A percentile compares a stretch with the other conserved stretches of the same genome.
Evolutionary conservation across 305 asterid genomes (phyloP).

Genomic region (Fraxinus nigra): DNA sequence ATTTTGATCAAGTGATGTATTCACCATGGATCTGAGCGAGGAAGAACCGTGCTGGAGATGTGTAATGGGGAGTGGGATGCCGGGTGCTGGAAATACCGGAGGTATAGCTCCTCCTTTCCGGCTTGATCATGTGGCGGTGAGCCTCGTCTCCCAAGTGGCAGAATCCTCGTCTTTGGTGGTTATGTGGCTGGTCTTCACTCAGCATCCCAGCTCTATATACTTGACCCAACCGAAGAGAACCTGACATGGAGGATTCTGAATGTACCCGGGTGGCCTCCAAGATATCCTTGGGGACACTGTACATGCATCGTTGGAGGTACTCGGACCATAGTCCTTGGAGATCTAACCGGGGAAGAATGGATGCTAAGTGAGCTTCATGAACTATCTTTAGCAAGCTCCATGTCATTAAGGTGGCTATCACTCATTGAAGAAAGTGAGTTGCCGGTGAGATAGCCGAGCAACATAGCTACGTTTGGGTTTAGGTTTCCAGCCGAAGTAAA

Average conservation of each 20-base stretch:
- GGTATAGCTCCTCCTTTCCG: slow-evolving; percentile 87
- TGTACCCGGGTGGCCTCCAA: slow-evolving; percentile 85
- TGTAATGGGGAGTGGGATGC: slow-evolving; percentile 86
- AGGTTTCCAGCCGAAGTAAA: background rate
- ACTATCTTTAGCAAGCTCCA: slow-evolving; percentile 65
- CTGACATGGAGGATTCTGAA: slow-evolving; percentile 91
- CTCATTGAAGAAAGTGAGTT: too few relatives aligned
- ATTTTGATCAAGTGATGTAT: slow-evolving; percentile 71
- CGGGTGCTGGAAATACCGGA: slow-evolving; percentile 87
- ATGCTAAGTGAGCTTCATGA: slow-evolving; percentile 85
- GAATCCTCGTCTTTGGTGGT: slow-evolving; percentile 80
- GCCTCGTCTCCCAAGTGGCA: slow-evolving; percentile 68
- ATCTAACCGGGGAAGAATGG: slow-evolving; percentile 94
- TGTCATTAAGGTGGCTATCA: background rate
- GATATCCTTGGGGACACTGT: slow-evolving; percentile 65
- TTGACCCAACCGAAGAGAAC: slow-evolving; percentile 87
- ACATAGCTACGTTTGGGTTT: background rate
- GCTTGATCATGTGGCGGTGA: slow-evolving; percentile 87
- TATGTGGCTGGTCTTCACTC: slow-evolving; percentile 94
- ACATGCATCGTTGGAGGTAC: slow-evolving; percentile 92
- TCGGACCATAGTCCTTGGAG: slow-evolving; percentile 81
- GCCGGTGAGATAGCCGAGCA: background rate
- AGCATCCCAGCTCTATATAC: slow-evolving; percentile 80
- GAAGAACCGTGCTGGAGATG: slow-evolving; percentile 84
- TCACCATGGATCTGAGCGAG: slow-evolving; percentile 83